Base-by-base conservation (phyloP, 2,329 filamentous ascomycete species). In the Scortechinia acanthostroma region DNA sequence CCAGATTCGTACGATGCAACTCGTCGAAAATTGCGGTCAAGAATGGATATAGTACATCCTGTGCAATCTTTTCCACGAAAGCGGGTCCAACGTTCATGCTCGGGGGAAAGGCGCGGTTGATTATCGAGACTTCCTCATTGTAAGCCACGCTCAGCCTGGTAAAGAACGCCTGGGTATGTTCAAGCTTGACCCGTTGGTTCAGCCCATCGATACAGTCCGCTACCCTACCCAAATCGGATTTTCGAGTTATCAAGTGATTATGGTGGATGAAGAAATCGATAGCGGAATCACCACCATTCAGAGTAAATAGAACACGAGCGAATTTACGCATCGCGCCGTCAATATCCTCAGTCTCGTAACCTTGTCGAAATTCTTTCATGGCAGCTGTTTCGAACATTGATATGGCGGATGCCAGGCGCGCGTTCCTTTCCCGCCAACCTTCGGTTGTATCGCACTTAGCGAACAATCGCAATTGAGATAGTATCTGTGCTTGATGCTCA, bases 321-420 rank as follows among this genome's bases (percentile, higher is more conserved):
- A 95, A 97, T 56, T 86, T 80, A 53, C 77, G 81, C 91, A 97
- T 96, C 45, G 83, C 76, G 2, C 88, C 90, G 51, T 95, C 86
- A 45, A 94, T 81, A 60, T 98, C 91, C 67, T 86, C 87, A 37
- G 81, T 83, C 59, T 93, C 88, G 52, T 94, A 95, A 3, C 89
- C 93, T 57, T 93, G 86, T 62, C 94, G 87, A 53, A 98, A 98
- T 60, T 98, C 93, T 43, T 86, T 78, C 44, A 96, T 67, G 3
- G 94, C 91, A 3, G 91, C 90, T 46, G 84, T 90, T 64, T 97
- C 91, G 55, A 98, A 98, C 48, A 93, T 83, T 28, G 76, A 76
- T 51, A 84, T 78, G 76, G 94, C 90, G 20, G 74, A 76, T 28
- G 77, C 70, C 17, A 98, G 68, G 57, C 84, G 87, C 49, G 86